A percentile compares a stretch with the other conserved stretches of the same genome.
phyloP scores from a whole-genome alignment of 805 yeast species.

The Tetrapisispora pingtungensis region DNA sequence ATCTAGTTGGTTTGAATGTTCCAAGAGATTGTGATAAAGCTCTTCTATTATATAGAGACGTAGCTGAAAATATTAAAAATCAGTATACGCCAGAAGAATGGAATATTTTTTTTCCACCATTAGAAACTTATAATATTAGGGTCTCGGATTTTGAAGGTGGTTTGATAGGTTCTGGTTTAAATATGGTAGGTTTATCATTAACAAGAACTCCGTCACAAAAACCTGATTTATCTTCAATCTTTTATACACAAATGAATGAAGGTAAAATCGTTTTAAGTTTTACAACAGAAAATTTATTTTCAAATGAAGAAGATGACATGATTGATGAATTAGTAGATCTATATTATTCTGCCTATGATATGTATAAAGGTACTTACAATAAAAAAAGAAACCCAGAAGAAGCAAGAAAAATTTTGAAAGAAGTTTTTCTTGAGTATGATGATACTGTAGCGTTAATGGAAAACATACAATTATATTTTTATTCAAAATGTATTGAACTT shows the following conservation, averaged over 20 bases:
- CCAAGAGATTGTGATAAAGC: conserved; percentile 47
- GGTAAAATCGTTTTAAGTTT: conserved; percentile 16
- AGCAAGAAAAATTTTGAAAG: conserved; percentile 33
- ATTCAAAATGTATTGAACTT: conserved; percentile 34
- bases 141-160: conserved; percentile 67
- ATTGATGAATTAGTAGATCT: conserved; percentile 31
- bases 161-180: conserved; percentile 51
- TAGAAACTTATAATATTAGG: conserved; percentile 40
- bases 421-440: conserved; percentile 15
- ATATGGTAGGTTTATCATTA: conserved; percentile 35
- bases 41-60: conserved; percentile 42
- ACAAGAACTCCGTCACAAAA: conserved; percentile 26
- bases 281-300: conserved; percentile 5
- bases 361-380: conserved; percentile 52
- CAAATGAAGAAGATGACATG: conserved; percentile 23
- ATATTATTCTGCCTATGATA: conserved; percentile 37
- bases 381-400: conserved; percentile 34
- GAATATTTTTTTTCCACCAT: conserved; percentile 36
- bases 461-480: conserved; percentile 21
- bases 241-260: conserved; percentile 24
- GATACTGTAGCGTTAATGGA: conserved; percentile 13
- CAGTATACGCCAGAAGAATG: conserved; percentile 28
- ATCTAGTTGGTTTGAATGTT: conserved; percentile 50
- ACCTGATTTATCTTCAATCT: conserved; percentile 26
- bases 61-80: conserved; percentile 35